phyloP scores from a whole-genome alignment of 2,329 filamentous ascomycete genomes.

The Xylariomycetidae sp. region DNA sequence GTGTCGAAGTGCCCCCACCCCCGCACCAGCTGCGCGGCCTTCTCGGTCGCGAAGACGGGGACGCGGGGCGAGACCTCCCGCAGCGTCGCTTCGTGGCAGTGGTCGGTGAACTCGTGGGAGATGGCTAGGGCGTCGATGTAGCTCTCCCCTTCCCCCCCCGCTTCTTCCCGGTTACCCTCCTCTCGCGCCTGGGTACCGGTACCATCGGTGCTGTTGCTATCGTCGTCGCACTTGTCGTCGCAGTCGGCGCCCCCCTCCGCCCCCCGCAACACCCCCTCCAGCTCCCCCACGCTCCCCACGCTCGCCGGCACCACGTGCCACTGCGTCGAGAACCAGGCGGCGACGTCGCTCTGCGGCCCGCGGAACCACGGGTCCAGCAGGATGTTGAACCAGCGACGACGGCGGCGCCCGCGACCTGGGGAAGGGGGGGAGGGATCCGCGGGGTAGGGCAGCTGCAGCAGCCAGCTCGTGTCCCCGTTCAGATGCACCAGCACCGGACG shows the following conservation, averaged over 20 bases:
- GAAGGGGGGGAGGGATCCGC: constrained; percentile 25
- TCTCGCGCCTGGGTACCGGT: neutral
- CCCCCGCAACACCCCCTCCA: constrained; percentile 45
- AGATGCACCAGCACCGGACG: constrained; percentile 52
- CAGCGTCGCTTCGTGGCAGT: constrained; percentile 58
- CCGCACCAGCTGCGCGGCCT: constrained; percentile 50
- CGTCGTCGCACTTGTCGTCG: constrained; percentile 4
- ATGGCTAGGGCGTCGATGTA: constrained; percentile 54
- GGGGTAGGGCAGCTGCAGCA: constrained; percentile 56
- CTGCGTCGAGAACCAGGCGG: constrained; percentile 59
- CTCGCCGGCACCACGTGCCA: constrained; percentile 52
- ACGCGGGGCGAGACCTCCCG: constrained; percentile 45
- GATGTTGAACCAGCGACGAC: constrained; percentile 45
- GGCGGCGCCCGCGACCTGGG: neutral
- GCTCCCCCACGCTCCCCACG: constrained; percentile 47
- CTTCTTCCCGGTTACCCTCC: neutral
- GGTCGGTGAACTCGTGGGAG: constrained; percentile 63
- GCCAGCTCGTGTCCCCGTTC: constrained; percentile 62
- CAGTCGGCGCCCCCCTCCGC: constrained; percentile 33
- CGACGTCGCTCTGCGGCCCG: constrained; percentile 57
- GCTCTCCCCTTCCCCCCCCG: constrained; percentile 14
- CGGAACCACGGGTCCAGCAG: constrained; percentile 61
- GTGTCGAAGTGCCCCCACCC: constrained; percentile 54
- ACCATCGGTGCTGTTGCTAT: neutral
- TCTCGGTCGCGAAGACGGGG: constrained; percentile 53